Percentiles rank a stretch among this genome's conserved stretches.
These are phyloP conservation scores for Mucuna pruriens DNA, from an alignment of 306 rosid genomes.

Conservation along the genomic window DNA sequence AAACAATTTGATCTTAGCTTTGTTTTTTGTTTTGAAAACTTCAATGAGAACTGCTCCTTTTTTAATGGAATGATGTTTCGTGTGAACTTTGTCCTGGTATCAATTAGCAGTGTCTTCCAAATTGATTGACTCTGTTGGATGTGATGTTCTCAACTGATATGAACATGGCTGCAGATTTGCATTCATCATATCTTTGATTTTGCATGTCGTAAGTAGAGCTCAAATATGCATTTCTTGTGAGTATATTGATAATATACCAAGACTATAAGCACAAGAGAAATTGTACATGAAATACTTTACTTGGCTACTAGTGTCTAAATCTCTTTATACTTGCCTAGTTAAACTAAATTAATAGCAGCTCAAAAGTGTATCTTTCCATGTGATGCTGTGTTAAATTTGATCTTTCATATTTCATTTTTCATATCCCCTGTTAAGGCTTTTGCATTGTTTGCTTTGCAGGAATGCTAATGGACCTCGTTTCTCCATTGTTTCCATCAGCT, in stretches of 20 bases:
- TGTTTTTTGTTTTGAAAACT: background rate
- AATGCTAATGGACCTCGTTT: slow-evolving; percentile 97
- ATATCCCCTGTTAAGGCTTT: slow-evolving; percentile 17
- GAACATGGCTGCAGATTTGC: slow-evolving; percentile 3
- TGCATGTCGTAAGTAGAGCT: background rate
- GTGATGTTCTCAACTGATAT: background rate
- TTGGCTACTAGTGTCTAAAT: background rate
- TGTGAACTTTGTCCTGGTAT: background rate
- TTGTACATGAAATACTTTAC: slow-evolving; percentile 22
- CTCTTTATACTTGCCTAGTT: background rate
- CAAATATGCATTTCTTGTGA: slow-evolving; percentile 10
- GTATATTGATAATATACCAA: background rate
- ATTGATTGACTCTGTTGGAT: background rate
- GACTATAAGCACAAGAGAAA: slow-evolving; percentile 8
- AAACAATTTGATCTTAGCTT: background rate
- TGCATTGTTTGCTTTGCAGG: slow-evolving; percentile 66
- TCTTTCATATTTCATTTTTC: slow-evolving; percentile 15
- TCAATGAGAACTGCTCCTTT: background rate
- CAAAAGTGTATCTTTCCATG: background rate
- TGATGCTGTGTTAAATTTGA: slow-evolving; percentile 6
- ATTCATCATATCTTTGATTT: slow-evolving; percentile 1
- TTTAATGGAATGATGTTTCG: background rate
- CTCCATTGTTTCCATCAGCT: slow-evolving; percentile 92
- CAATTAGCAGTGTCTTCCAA: slow-evolving; percentile 18
- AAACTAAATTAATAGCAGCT: slow-evolving; percentile 10